Evolutionary conservation across 495 filamentous ascomycete species (phyloP).

Genomic region (Aspergillus panamensis): DNA sequence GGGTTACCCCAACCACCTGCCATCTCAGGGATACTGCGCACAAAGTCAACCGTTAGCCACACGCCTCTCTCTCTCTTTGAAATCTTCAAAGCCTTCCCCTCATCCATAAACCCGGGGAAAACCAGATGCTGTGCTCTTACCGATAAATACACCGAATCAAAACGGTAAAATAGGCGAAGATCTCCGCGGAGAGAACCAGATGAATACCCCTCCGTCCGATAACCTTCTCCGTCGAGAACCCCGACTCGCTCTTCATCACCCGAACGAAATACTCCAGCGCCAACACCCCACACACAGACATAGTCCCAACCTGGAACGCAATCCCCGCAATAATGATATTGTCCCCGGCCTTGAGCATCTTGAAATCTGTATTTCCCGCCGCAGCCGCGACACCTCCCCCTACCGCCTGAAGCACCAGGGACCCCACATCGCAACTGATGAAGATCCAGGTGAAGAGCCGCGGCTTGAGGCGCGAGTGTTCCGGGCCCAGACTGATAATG

Average conservation of each 20-base stretch:
- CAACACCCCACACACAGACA: constrained; percentile 53
- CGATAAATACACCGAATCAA: constrained; percentile 67
- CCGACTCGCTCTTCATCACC: constrained; percentile 35
- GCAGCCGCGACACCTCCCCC: constrained; percentile 24
- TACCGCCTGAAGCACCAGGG: constrained; percentile 16
- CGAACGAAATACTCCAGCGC: constrained; percentile 49
- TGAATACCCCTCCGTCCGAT: constrained; percentile 39
- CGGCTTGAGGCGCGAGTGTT: constrained; percentile 20
- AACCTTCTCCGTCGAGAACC: constrained; percentile 24
- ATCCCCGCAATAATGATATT: constrained; percentile 70
- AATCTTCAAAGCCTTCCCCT: too few species aligned
- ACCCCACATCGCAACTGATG: constrained; percentile 20
- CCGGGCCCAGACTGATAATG: constrained; percentile 18
- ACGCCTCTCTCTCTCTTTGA: too few species aligned
- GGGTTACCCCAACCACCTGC: constrained; percentile 64
- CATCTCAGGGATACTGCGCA: constrained; percentile 42
- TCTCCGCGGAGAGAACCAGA: constrained; percentile 48
- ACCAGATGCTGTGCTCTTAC: constrained; percentile 22
- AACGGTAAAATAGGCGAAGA: constrained; percentile 57
- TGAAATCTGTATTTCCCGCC: constrained; percentile 22
- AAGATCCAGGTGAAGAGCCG: constrained; percentile 21
- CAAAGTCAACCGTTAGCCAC: neutral
- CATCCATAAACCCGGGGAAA: too few species aligned
- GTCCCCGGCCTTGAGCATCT: constrained; percentile 33
- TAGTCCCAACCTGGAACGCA: constrained; percentile 62